Base-by-base conservation (phyloP, 1,139 yeast genomes). In the Candida sp. region DNA sequence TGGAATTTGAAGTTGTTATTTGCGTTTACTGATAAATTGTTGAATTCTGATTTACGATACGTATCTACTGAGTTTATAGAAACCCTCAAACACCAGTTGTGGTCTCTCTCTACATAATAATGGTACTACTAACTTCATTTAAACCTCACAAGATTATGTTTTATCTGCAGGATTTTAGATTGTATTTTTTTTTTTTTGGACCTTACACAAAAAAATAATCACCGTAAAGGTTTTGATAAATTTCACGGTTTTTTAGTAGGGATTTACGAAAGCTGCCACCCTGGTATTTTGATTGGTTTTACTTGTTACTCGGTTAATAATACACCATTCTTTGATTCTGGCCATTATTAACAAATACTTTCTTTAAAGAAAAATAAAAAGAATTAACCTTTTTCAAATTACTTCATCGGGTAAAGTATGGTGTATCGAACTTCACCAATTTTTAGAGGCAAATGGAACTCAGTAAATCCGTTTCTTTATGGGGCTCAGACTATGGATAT, bases 1-100 rank as follows among this genome's bases (percentile, higher is more conserved):
- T 82, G 89, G 86, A 84, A 83, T 51, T 62, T 87, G 47, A 74
- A 77, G 47, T 60, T 87, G 35, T 62, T 87, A 15, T 83, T 87
- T 59, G 79, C 84, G 8, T 84, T 76, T 60, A 75, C 81, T 22
- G 88, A 82, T 44, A 61, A 62, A 37, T 45, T 66, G 35, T 50
- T 61, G n/a, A 54, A 57, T 23, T 58, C 58, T 21, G 64, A 64
- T 42, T 54, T 68, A 51, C 62, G 64, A 48, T 79, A 74, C 52
- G 56, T 82, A 40, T 68, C 70, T 12, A 50, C 71, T 9, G 79
- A 74, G 41, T 81, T 77, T 49, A 68, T 82, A 33, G 86, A 81
- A 49, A 60, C 58, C 43, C 57, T 82, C 46, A 80, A 77, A 53
- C 74, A 71, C 40, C 61, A 60, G 19, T 54, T 81, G 12, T 73